Conservation (phyloP, 2,329 filamentous ascomycete genomes). For the Fusarium torreyae region DNA sequence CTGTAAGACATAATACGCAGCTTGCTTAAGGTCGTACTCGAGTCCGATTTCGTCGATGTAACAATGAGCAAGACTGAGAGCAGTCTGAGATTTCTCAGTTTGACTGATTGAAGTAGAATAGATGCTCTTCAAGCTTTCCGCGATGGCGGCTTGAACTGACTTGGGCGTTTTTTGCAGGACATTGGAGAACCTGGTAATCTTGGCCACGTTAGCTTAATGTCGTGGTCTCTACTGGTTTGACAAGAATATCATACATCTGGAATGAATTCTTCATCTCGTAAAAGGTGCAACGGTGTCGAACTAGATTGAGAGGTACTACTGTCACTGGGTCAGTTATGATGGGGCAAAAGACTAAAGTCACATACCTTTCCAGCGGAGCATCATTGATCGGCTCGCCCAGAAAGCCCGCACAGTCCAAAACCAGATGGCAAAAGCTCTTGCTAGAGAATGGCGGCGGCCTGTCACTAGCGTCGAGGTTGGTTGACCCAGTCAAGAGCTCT, state of each 20-base stretch:
- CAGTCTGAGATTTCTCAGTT: background rate
- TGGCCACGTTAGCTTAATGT: background rate
- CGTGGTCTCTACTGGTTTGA: rapidly evolving
- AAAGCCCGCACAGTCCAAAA: constrained; percentile 6
- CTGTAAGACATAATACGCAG: background rate
- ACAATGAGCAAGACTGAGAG: background rate
- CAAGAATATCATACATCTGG: background rate
- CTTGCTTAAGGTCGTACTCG: background rate
- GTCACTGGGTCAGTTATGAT: background rate
- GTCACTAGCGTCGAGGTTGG: background rate
- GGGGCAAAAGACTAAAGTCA: rapidly evolving
- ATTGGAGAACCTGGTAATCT: background rate
- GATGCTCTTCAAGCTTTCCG: background rate
- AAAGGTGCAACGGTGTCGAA: background rate
- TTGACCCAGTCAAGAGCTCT: background rate
- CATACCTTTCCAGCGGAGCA: background rate
- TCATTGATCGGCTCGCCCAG: background rate
- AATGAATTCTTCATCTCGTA: background rate
- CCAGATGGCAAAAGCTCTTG: background rate
- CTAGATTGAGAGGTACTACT: background rate
- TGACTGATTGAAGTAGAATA: background rate
- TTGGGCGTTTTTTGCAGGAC: constrained; percentile 2
- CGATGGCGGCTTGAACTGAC: background rate
- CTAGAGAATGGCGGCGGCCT: background rate
- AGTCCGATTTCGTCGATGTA: constrained; percentile 3